phyloP scores from a whole-genome alignment of 768 basidiomycete genomes.

The Lanmaoa rubissima region DNA sequence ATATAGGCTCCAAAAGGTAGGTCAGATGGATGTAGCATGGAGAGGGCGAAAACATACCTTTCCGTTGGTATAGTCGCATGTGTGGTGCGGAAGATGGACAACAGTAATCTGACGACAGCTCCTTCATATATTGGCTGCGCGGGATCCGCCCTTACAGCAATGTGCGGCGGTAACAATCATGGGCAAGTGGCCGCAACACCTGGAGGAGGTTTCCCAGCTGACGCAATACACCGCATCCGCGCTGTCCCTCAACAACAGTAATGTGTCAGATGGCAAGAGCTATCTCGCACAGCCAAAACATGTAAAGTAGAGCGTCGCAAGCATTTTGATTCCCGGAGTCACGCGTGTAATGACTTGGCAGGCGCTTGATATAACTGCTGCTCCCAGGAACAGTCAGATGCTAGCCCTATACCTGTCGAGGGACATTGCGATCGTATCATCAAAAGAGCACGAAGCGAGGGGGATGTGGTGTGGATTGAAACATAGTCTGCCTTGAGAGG shows the following conservation, averaged over 20 bases:
- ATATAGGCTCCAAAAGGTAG: not conserved
- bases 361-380: not conserved
- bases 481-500: not conserved
- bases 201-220: too few relatives aligned
- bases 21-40: not conserved
- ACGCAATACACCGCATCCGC: not conserved
- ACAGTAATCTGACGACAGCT: not conserved
- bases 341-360: not conserved
- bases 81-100: not conserved
- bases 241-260: too few relatives aligned
- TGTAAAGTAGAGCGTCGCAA: not conserved
- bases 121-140: not conserved
- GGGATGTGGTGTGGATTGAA: not conserved
- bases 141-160: not conserved
- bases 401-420: too few relatives aligned
- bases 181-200: too few relatives aligned
- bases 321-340: not conserved
- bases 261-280: not conserved
- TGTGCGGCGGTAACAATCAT: not conserved
- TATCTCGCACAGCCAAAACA: not conserved
- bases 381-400: not conserved
- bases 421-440: too few relatives aligned
- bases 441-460: not conserved
- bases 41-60: constrained; percentile 1
- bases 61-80: constrained; percentile 4